These are phyloP conservation scores for Phytophthora crassamura DNA, from an alignment of 352 stramenopile genomes.

Conservation along the genomic window DNA sequence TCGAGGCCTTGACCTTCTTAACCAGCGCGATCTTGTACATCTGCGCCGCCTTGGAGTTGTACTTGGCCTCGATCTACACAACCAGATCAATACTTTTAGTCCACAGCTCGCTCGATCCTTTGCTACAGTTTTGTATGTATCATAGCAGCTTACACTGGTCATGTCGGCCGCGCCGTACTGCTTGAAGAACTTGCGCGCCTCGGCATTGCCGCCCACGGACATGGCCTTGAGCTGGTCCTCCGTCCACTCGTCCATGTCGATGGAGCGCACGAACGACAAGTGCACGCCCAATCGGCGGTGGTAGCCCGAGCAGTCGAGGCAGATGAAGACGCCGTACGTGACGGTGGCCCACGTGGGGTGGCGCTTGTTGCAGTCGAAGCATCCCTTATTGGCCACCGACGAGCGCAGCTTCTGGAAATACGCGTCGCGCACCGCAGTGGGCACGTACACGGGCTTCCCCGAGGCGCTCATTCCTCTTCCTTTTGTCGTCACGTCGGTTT, in stretches of 20 bases:
- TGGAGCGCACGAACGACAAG: conserved; percentile 94
- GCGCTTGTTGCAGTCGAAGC: conserved; percentile 96
- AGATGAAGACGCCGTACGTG: conserved; percentile 97
- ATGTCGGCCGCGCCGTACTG: conserved; percentile 88
- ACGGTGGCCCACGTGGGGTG: conserved; percentile 96
- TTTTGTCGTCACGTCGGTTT: conserved; percentile 25
- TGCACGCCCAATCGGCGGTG: conserved; percentile 94
- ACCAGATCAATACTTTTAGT: conserved; percentile 4
- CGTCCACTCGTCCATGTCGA: conserved; percentile 97
- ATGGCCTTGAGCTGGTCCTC: conserved; percentile 94
- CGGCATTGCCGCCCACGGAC: conserved; percentile 93
- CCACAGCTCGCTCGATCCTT: neutral
- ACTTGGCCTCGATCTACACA: conserved; percentile 90
- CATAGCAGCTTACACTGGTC: conserved; percentile 72
- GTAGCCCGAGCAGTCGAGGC: conserved; percentile 94
- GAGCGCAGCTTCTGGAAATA: conserved; percentile 89
- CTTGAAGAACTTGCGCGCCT: conserved; percentile 95
- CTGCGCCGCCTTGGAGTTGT: conserved; percentile 90
- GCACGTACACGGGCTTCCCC: conserved; percentile 76
- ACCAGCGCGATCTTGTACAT: conserved; percentile 87
- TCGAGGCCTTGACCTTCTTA: conserved; percentile 86
- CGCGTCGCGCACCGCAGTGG: conserved; percentile 74
- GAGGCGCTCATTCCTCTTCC: conserved; percentile 34
- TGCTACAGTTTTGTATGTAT: neutral
- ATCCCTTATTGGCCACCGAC: conserved; percentile 87